Percentiles rank a stretch among this genome's conserved stretches.
phyloP scores from a whole-genome alignment of 73 alveolate species.

The Symbiodinium pilosum region DNA sequence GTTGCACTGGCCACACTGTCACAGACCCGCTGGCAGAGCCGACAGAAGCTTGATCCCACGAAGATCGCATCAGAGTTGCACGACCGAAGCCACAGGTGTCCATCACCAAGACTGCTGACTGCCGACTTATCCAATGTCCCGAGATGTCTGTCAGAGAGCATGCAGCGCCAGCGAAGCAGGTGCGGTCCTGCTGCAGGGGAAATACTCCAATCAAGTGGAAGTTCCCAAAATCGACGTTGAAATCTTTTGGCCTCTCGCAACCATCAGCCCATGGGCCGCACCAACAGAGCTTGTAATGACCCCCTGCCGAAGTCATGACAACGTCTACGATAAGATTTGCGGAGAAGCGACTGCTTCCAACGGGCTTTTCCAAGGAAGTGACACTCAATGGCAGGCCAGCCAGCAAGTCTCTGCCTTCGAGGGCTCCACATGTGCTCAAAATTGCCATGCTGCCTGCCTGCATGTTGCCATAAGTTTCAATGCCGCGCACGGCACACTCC shows the following conservation, averaged over 20 bases:
- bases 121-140: not conserved
- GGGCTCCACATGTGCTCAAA: constrained; percentile 29
- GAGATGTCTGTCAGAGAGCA: not conserved
- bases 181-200: constrained; percentile 1
- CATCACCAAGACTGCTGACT: constrained; percentile 31
- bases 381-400: not conserved
- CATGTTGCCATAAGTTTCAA: not conserved
- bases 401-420: not conserved
- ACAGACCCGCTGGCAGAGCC: constrained; percentile 30
- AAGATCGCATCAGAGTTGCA: constrained; percentile 5
- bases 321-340: not conserved
- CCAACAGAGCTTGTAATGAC: constrained; percentile 55
- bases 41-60: constrained; percentile 5
- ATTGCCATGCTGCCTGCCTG: constrained; percentile 20
- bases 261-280: constrained; percentile 10
- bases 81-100: constrained; percentile 32
- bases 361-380: not conserved
- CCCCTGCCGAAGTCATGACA: not conserved
- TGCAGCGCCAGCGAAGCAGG: constrained; percentile 24
- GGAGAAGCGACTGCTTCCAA: not conserved
- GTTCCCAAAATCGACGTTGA: constrained; percentile 15
- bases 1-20: not conserved
- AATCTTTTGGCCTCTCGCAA: not conserved
- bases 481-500: not conserved
- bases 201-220: not conserved